Base-by-base conservation (phyloP, 345 rosid genomes). In the Cochlearia excelsa region DNA sequence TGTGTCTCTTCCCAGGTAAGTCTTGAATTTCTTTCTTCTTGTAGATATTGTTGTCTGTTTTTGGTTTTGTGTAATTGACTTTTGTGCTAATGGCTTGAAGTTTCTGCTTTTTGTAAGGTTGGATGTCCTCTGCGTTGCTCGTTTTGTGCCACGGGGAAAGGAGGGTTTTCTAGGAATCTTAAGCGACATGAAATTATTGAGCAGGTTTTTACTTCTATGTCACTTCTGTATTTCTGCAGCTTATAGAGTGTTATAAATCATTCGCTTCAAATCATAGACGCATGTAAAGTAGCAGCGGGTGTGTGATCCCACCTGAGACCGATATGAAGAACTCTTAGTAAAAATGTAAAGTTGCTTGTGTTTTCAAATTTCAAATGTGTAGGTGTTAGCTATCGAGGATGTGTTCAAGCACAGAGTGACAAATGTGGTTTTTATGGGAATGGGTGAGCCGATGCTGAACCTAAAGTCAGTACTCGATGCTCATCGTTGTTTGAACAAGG, bases 61-160 rank as follows among this genome's bases (percentile, higher is more conserved):
- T 65, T 54, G 51, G 62, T 11, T 53, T 49, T 46, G 46, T 9
- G 5, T 71, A 0, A 0, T 40, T 61, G 57, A 46, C n/a, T 23
- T 53, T 60, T 1, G 7, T 7, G 38, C 29, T 71, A 46, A 71
- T 59, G 43, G 52, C 6, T 71, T 51, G 31, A 33, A 65, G 55
- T 23, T 16, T 60, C 42, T 65, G 30, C 9, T 70, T 59, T 80
- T 16, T 16, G 23, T 16, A 16, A 93, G 99, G 99, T 93, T 23
- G 99, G 99, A 30, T 89, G 97, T 73, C 96, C 99, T 0, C 74
- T 93, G 68, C 90, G 83, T 43, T 87, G 97, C 78, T 93, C 95
- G n/a, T 93, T 93, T 72, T 89, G 97, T 82, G 97, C 99, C 64
- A 89, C 99, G 37, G 99, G 97, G 41, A 93, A 87, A 75, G 99